phyloP scores from a whole-genome alignment of 1,284 basidiomycete species.

The Pseudozyma sp. region DNA sequence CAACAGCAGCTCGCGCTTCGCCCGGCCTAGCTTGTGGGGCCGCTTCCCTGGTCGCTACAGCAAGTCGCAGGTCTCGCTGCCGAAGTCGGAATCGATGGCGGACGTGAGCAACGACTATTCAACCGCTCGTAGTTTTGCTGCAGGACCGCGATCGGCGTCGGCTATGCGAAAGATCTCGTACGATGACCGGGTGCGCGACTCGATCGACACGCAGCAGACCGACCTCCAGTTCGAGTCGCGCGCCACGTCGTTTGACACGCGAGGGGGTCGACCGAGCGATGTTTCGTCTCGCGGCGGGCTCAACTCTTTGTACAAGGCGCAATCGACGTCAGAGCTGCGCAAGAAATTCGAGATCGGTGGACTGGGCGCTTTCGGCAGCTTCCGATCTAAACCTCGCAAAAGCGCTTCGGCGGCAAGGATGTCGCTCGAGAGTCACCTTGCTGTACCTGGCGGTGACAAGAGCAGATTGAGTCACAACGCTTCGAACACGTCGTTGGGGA shows the following conservation, averaged over 20 bases:
- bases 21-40: conserved; percentile 35
- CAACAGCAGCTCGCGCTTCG: conserved; percentile 19
- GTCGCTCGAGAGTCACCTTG: conserved; percentile 28
- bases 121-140: conserved; percentile 14
- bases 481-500: conserved; percentile 31
- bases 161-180: conserved; percentile 45
- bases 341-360: conserved; percentile 28
- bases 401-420: conserved; percentile 17
- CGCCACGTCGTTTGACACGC: conserved; percentile 38
- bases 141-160: conserved; percentile 37
- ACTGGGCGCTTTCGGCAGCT: conserved; percentile 11
- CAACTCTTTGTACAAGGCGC: conserved; percentile 27
- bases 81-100: conserved; percentile 19
- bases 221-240: conserved; percentile 45
- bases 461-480: conserved; percentile 11
- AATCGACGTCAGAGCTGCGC: conserved; percentile 42
- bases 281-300: conserved; percentile 12
- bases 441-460: conserved; percentile 12
- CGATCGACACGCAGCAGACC: conserved; percentile 50
- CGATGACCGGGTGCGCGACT: conserved; percentile 37
- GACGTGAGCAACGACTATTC: conserved; percentile 32
- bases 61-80: conserved; percentile 46
- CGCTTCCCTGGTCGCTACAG: conserved; percentile 41
- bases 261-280: conserved; percentile 26
- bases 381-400: conserved; percentile 20